Percentiles rank a stretch among this genome's conserved stretches.
Evolutionary conservation across 495 filamentous ascomycete genomes (phyloP).

Genomic region (Daldinia childiae): DNA sequence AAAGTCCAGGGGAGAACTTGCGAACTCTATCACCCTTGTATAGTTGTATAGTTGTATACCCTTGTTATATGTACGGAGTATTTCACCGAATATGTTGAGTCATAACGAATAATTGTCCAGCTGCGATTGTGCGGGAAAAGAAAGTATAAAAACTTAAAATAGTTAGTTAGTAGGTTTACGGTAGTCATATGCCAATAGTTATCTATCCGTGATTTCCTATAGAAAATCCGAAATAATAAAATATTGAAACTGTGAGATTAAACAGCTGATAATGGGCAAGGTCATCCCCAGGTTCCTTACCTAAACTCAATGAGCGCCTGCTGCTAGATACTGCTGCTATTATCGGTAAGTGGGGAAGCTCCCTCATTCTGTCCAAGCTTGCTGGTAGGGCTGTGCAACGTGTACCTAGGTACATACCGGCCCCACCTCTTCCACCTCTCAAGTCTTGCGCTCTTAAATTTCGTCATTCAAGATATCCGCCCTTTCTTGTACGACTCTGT

Average conservation of each 20-base stretch:
- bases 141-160: neutral
- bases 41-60: neutral
- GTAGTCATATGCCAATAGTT: slow-evolving; percentile 3
- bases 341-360: slow-evolving; percentile 37
- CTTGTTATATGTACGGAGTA: slow-evolving; percentile 2
- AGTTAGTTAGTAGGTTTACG: no score
- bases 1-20: slow-evolving; percentile 14
- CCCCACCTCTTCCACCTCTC: neutral
- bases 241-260: slow-evolving; percentile 10
- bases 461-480: neutral
- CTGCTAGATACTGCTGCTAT: slow-evolving; percentile 11
- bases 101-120: slow-evolving; percentile 9
- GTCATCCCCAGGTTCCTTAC: slow-evolving; percentile 23
- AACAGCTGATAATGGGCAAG: slow-evolving; percentile 36
- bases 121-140: neutral
- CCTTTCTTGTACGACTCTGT: neutral
- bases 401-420: neutral
- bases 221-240: neutral
- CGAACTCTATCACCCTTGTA: slow-evolving; percentile 19
- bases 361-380: neutral
- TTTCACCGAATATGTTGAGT: slow-evolving; percentile 17
- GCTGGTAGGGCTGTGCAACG: slow-evolving; percentile 33
- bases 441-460: neutral
- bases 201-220: neutral
- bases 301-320: slow-evolving; percentile 9